A percentile compares a stretch with the other conserved stretches of the same genome.
phyloP scores from a whole-genome alignment of 2,329 filamentous ascomycete genomes.

The Verticillium alfalfae region DNA sequence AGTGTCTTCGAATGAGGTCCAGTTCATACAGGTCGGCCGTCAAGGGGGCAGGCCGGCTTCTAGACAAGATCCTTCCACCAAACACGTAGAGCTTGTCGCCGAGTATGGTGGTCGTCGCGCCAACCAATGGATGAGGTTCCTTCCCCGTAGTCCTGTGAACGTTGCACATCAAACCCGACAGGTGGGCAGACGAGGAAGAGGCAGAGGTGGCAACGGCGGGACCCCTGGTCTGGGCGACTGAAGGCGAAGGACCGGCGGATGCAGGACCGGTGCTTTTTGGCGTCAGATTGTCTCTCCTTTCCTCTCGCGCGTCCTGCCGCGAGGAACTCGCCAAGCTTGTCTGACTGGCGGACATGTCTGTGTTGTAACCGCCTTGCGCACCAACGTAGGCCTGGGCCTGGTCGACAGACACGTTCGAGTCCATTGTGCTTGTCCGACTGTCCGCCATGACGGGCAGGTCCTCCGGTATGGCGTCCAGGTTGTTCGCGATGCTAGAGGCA shows the following conservation, averaged over 20 bases:
- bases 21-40: constrained; percentile 91
- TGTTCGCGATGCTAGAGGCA: constrained; percentile 25
- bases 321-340: constrained; percentile 11
- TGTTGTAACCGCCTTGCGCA: constrained; percentile 20
- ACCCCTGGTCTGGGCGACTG: constrained; percentile 32
- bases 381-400: constrained; percentile 28
- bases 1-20: constrained; percentile 85
- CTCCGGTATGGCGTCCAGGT: constrained; percentile 16
- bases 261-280: constrained; percentile 47
- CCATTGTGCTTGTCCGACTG: constrained; percentile 42
- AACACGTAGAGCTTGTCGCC: constrained; percentile 97
- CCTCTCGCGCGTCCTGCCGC: constrained; percentile 38
- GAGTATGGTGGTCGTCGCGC: constrained; percentile 89
- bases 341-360: constrained; percentile 28
- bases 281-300: constrained; percentile 37
- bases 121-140: constrained; percentile 86
- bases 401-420: constrained; percentile 28
- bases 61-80: constrained; percentile 81
- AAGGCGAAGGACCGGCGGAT: constrained; percentile 54
- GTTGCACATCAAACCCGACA: constrained; percentile 65
- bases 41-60: constrained; percentile 71
- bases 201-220: constrained; percentile 29
- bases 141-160: constrained; percentile 82
- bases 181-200: constrained; percentile 46
- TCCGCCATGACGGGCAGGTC: constrained; percentile 31